A percentile compares a stretch with the other conserved stretches of the same genome.
These are phyloP conservation scores for Ustilago xerochloae DNA, from an alignment of 1,284 basidiomycete genomes.

Conservation along the genomic window DNA sequence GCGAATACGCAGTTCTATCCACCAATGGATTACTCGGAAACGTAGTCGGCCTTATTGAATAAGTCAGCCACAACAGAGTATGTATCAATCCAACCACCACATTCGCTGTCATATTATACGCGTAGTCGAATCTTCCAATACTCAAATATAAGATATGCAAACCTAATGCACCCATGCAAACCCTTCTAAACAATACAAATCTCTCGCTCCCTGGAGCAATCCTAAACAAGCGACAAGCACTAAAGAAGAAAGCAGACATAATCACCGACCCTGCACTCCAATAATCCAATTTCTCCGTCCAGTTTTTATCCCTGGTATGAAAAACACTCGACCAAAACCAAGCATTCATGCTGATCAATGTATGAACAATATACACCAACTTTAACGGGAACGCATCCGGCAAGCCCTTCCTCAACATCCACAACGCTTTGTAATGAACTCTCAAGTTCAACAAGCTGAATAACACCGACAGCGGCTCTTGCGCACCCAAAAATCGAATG, in stretches of 20 bases:
- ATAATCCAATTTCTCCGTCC: conserved; percentile 92
- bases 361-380: conserved; percentile 78
- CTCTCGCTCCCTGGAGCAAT: conserved; percentile 45
- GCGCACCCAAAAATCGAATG: conserved; percentile 75
- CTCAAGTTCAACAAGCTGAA: conserved; percentile 90
- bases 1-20: conserved; percentile 46
- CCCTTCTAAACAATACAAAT: conserved; percentile 40
- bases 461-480: conserved; percentile 90
- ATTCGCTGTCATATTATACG: conserved; percentile 93
- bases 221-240: conserved; percentile 64
- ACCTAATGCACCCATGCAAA: conserved; percentile 49
- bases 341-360: conserved; percentile 82
- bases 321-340: conserved; percentile 95
- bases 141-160: conserved; percentile 82
- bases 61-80: conserved; percentile 82
- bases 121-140: conserved; percentile 85
- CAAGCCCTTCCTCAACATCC: conserved; percentile 44
- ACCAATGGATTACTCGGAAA: conserved; percentile 43
- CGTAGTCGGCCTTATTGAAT: conserved; percentile 48
- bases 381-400: conserved; percentile 71
- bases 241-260: conserved; percentile 79
- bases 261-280: conserved; percentile 85
- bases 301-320: conserved; percentile 85
- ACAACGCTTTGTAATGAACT: conserved; percentile 54
- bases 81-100: conserved; percentile 76